These are phyloP conservation scores for Sclerotinia glacialis DNA, from an alignment of 2,329 filamentous ascomycete species.

Conservation along the genomic window DNA sequence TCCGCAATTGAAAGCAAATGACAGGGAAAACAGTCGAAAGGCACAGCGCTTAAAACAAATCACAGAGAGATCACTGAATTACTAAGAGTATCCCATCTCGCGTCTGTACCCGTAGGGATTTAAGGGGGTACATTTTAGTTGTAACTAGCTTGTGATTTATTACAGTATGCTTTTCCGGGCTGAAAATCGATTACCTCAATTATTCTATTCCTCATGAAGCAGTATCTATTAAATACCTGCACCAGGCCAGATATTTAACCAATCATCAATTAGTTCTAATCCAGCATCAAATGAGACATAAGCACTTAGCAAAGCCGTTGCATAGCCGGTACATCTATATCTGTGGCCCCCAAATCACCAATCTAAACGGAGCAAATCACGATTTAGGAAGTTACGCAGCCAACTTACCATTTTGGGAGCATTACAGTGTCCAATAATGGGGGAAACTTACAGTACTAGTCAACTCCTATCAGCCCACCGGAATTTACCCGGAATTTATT, in stretches of 20 bases:
- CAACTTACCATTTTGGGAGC: not conserved
- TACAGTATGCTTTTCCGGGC: not conserved
- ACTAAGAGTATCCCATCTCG: not conserved
- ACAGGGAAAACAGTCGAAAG: not conserved
- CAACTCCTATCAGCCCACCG: no score
- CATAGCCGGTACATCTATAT: not conserved
- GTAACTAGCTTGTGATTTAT: not conserved
- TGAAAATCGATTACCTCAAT: not conserved
- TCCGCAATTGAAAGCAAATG: slow-evolving; percentile 6
- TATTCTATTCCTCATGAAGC: not conserved
- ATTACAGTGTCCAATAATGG: not conserved
- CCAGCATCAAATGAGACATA: not conserved
- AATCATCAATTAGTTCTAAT: no score
- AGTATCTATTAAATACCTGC: not conserved
- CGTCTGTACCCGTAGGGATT: not conserved
- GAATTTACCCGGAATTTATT: no score
- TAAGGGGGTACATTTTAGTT: not conserved
- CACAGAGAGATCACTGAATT: not conserved
- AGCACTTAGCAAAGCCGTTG: slow-evolving; percentile 2
- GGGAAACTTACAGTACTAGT: no score
- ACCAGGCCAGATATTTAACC: not conserved
- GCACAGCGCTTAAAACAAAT: slow-evolving; percentile 3
- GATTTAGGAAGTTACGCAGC: slow-evolving; percentile 3
- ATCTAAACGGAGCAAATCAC: not conserved
- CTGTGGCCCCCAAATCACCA: not conserved